Evolutionary conservation across 1,284 basidiomycete species (phyloP).

Genomic region (Wolfiporia cocos): DNA sequence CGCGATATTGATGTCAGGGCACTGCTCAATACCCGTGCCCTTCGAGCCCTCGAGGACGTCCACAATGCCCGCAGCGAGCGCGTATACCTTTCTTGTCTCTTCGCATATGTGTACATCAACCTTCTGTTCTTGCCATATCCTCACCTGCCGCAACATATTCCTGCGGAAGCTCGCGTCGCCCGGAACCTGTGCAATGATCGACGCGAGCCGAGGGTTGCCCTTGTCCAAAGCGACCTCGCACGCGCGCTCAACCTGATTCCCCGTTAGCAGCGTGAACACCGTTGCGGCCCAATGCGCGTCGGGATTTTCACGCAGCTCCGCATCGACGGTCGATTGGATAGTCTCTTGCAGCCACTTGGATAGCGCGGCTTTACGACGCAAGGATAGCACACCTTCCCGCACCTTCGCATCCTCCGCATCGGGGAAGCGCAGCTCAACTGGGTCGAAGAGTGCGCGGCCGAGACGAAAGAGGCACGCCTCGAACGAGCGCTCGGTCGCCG

Average conservation of each 20-base stretch:
- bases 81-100: slow-evolving; percentile 78
- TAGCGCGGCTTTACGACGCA: slow-evolving; percentile 79
- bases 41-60: slow-evolving; percentile 57
- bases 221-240: slow-evolving; percentile 72
- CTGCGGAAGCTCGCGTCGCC: slow-evolving; percentile 75
- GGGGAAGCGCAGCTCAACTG: slow-evolving; percentile 59
- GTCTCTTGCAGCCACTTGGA: slow-evolving; percentile 83
- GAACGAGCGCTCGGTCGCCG: slow-evolving; percentile 66
- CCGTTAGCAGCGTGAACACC: slow-evolving; percentile 79
- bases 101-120: slow-evolving; percentile 69
- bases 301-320: slow-evolving; percentile 55
- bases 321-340: slow-evolving; percentile 71
- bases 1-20: slow-evolving; percentile 67
- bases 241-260: slow-evolving; percentile 85
- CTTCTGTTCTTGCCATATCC: slow-evolving; percentile 79
- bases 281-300: slow-evolving; percentile 40
- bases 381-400: slow-evolving; percentile 48
- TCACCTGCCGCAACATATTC: slow-evolving; percentile 76
- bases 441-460: slow-evolving; percentile 89
- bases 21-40: slow-evolving; percentile 50
- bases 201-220: slow-evolving; percentile 83
- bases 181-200: slow-evolving; percentile 86
- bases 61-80: slow-evolving; percentile 78
- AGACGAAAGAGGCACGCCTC: slow-evolving; percentile 84
- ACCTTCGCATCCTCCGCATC: slow-evolving; percentile 52